Conservation (phyloP, 2,329 filamentous ascomycete genomes). For the Knoxdaviesia capensis region DNA sequence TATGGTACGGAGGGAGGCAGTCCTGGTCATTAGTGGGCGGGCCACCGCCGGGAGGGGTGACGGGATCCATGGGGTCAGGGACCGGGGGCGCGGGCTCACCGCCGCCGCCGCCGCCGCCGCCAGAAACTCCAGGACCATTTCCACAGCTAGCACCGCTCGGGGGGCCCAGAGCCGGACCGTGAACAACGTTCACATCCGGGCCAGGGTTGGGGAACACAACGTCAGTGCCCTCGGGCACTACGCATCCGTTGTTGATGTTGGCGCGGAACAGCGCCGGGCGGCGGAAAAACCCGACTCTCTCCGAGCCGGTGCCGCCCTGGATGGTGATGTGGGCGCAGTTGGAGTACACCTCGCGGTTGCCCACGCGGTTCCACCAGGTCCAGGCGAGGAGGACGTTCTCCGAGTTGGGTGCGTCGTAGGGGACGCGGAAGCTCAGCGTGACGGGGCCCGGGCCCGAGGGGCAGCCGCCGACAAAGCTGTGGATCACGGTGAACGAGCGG, state of each 20-base stretch:
- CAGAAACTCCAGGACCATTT: no score
- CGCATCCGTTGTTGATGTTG: slow-evolving; percentile 38
- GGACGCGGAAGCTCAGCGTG: slow-evolving; percentile 33
- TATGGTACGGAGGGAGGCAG: no score
- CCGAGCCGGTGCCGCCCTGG: slow-evolving; percentile 3
- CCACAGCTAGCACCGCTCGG: no score
- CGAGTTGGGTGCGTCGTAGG: slow-evolving; percentile 26
- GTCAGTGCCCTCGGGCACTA: slow-evolving; percentile 31
- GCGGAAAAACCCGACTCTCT: slow-evolving; percentile 17
- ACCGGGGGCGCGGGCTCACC: no score
- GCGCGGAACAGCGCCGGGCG: slow-evolving; percentile 47
- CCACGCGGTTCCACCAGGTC: slow-evolving; percentile 43
- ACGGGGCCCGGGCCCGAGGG: slow-evolving; percentile 13
- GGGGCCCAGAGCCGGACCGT: no score
- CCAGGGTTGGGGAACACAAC: slow-evolving; percentile 45
- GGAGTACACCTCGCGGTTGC: slow-evolving; percentile 52
- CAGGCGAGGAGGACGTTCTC: slow-evolving; percentile 33
- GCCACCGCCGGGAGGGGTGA: no score
- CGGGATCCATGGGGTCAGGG: no score
- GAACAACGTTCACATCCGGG: slow-evolving; percentile 6
- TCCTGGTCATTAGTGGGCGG: no score
- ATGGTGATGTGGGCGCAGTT: slow-evolving; percentile 44
- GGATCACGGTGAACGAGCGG: slow-evolving; percentile 31
- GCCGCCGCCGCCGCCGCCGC: no score
- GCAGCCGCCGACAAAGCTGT: slow-evolving; percentile 15